Evolutionary conservation across 2,329 filamentous ascomycete genomes (phyloP).

Genomic region (Stachybotrys echinatus): DNA sequence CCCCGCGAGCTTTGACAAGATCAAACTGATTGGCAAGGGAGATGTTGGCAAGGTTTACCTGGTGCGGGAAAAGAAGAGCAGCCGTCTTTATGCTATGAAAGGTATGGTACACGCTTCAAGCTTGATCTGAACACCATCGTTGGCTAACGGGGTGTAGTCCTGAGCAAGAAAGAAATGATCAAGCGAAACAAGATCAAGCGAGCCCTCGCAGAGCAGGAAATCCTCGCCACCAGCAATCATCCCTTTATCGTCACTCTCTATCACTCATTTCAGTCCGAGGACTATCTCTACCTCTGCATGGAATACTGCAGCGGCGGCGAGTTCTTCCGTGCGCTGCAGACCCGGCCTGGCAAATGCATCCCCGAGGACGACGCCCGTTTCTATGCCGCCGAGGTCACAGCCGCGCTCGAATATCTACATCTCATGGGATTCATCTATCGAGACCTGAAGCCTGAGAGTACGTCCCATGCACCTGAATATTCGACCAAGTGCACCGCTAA

Average conservation of each 20-base stretch:
- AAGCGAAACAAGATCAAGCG: constrained; percentile 99
- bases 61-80: constrained; percentile 96
- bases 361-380: constrained; percentile 95
- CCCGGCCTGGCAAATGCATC: constrained; percentile 93
- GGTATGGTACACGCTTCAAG: constrained; percentile 47
- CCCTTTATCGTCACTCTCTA: constrained; percentile 98
- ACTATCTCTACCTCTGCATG: constrained; percentile 99
- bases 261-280: constrained; percentile 98
- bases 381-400: constrained; percentile 95
- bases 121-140: not conserved
- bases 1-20: constrained; percentile 96
- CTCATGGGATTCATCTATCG: constrained; percentile 99
- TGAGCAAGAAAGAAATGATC: constrained; percentile 99
- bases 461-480: too few species aligned
- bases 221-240: constrained; percentile 95
- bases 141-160: constrained; percentile 48
- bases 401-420: constrained; percentile 92
- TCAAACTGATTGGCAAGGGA: constrained; percentile 97
- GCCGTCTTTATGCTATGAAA: constrained; percentile 96
- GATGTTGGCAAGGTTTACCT: constrained; percentile 98
- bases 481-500: too few species aligned
- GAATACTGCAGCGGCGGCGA: constrained; percentile 99
- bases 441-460: constrained; percentile 96
- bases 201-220: constrained; percentile 94
- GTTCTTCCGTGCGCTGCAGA: constrained; percentile 96